phyloP scores from a whole-genome alignment of 805 yeast genomes.

The Pachysolen tannophilus region DNA sequence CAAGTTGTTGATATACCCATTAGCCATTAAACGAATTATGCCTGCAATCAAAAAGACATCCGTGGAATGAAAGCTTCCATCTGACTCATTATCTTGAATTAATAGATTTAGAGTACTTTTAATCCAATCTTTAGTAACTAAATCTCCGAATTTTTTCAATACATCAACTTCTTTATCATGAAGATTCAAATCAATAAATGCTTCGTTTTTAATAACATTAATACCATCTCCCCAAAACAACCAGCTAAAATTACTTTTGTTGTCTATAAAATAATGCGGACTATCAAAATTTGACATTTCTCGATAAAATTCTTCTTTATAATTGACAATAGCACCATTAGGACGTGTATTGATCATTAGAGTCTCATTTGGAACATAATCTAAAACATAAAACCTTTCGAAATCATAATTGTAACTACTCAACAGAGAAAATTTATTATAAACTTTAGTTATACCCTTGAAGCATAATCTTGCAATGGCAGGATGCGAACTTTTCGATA shows the following conservation, averaged over 20 bases:
- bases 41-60: constrained; percentile 52
- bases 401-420: constrained; percentile 42
- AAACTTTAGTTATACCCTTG: constrained; percentile 48
- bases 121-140: constrained; percentile 55
- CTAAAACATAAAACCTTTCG: constrained; percentile 31
- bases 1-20: constrained; percentile 33
- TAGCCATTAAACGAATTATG: constrained; percentile 39
- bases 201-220: constrained; percentile 33
- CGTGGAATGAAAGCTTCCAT: constrained; percentile 56
- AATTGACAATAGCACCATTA: constrained; percentile 24
- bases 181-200: constrained; percentile 21
- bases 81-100: constrained; percentile 61
- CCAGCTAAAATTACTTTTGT: constrained; percentile 55
- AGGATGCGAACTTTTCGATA: constrained; percentile 62
- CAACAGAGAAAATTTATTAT: constrained; percentile 35
- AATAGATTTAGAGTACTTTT: constrained; percentile 37
- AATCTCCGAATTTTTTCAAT: constrained; percentile 33
- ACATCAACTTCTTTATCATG: constrained; percentile 32
- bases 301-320: constrained; percentile 30
- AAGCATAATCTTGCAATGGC: constrained; percentile 49
- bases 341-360: constrained; percentile 35
- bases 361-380: constrained; percentile 25
- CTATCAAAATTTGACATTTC: constrained; percentile 42
- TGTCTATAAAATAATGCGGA: constrained; percentile 52
- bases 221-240: constrained; percentile 62